Conservation (phyloP, 805 yeast species). For the Suhomyces faveliae region DNA sequence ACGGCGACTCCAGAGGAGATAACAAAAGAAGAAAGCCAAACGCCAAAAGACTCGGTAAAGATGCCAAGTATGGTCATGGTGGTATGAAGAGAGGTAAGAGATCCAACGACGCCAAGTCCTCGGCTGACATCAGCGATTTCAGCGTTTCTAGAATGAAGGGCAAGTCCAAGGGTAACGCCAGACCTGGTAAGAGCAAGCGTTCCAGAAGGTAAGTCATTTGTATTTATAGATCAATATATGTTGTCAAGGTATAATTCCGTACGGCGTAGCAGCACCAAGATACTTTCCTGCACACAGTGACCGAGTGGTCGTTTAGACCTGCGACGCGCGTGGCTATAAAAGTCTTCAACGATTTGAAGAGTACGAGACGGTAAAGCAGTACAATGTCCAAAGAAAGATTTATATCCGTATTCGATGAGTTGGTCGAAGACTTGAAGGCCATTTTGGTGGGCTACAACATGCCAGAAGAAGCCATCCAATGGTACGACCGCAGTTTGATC, state of each 20-base stretch:
- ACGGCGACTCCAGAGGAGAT: constrained; percentile 41
- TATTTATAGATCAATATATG: constrained; percentile 4
- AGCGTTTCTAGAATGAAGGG: constrained; percentile 49
- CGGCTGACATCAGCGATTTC: constrained; percentile 65
- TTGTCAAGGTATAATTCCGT: neutral
- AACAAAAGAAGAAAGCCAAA: constrained; percentile 58
- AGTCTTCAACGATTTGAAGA: neutral
- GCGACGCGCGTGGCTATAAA: neutral
- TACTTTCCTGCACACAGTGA: neutral
- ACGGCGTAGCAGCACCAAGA: neutral
- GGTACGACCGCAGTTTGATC: constrained; percentile 73
- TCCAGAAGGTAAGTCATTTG: constrained; percentile 21
- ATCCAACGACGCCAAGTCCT: constrained; percentile 69
- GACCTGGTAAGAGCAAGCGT: constrained; percentile 47
- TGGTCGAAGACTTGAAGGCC: constrained; percentile 72
- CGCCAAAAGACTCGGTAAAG: constrained; percentile 66
- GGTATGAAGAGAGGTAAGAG: constrained; percentile 75
- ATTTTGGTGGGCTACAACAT: constrained; percentile 68
- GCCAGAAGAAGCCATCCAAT: constrained; percentile 79
- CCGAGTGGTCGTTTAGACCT: neutral
- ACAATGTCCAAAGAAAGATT: constrained; percentile 48
- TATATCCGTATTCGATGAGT: constrained; percentile 64
- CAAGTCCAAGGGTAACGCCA: constrained; percentile 17
- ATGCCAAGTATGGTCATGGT: constrained; percentile 72
- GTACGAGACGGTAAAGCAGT: neutral